A percentile compares a stretch with the other conserved stretches of the same genome.
Evolutionary conservation across 192 early-diverging fungal species (phyloP).

Genomic region (Rhizoclosmatium globosum): DNA sequence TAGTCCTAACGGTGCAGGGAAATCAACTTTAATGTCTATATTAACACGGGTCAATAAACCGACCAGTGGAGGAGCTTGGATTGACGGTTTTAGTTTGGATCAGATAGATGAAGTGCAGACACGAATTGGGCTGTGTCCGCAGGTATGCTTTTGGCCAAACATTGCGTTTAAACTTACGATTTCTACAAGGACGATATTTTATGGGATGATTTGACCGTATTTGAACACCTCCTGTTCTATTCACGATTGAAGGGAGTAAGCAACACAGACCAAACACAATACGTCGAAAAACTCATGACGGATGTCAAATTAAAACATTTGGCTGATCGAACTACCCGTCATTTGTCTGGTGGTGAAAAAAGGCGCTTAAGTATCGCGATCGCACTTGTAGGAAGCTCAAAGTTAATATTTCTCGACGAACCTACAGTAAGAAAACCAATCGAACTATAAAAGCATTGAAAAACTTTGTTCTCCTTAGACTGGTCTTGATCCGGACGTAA

Average conservation of each 20-base stretch:
- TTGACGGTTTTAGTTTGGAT: slow-evolving; percentile 66
- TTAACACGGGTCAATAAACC: slow-evolving; percentile 72
- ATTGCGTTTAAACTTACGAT: background rate
- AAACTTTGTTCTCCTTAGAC: slow-evolving; percentile 44
- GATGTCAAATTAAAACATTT: slow-evolving; percentile 66
- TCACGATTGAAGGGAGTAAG: slow-evolving; percentile 73
- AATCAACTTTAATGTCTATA: slow-evolving; percentile 76
- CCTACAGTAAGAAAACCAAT: slow-evolving; percentile 59
- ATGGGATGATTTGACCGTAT: slow-evolving; percentile 76
- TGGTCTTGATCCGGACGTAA: slow-evolving; percentile 77
- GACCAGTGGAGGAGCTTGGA: slow-evolving; percentile 60
- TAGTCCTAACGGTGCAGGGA: slow-evolving; percentile 60
- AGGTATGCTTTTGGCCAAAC: slow-evolving; percentile 43
- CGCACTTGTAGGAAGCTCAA: slow-evolving; percentile 72
- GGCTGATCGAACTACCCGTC: slow-evolving; percentile 62
- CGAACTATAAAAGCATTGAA: too few species aligned
- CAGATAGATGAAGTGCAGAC: slow-evolving; percentile 65
- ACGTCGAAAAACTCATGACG: slow-evolving; percentile 52
- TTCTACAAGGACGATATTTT: slow-evolving; percentile 61
- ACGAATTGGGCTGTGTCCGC: slow-evolving; percentile 77
- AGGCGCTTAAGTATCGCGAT: slow-evolving; percentile 78
- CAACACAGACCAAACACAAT: slow-evolving; percentile 51
- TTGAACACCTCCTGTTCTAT: slow-evolving; percentile 78
- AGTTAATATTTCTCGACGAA: slow-evolving; percentile 80
- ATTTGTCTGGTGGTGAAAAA: slow-evolving; percentile 80